Percentiles rank a stretch among this genome's conserved stretches.
These are phyloP conservation scores for Garcia nutans DNA, from an alignment of 345 rosid genomes.

Conservation along the genomic window DNA sequence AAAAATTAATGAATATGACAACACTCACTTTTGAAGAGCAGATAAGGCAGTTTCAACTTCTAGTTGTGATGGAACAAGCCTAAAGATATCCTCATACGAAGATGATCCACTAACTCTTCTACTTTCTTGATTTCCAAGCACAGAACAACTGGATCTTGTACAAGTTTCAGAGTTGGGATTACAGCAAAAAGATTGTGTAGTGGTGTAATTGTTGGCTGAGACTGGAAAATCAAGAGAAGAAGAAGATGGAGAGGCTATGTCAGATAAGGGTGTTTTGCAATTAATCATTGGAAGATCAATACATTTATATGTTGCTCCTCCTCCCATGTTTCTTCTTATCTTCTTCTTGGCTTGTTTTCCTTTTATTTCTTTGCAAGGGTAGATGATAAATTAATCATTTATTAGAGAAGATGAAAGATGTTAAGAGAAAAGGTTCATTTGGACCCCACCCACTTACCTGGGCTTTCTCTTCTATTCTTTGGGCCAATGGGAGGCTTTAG, in stretches of 20 bases:
- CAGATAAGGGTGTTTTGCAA: slow-evolving; percentile 9
- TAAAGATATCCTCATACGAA: slow-evolving; percentile 14
- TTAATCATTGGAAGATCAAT: slow-evolving; percentile 17
- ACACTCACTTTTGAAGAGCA: slow-evolving; percentile 44
- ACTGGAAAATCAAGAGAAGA: slow-evolving; percentile 22
- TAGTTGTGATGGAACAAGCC: slow-evolving; percentile 35
- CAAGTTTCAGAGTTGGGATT: not conserved
- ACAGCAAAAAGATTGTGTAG: slow-evolving; percentile 9
- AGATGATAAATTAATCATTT: too few species aligned
- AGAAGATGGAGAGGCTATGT: slow-evolving; percentile 9
- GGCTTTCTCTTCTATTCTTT: too few species aligned
- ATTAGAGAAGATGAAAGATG: too few species aligned
- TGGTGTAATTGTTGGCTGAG: slow-evolving; percentile 16
- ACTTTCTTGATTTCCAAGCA: slow-evolving; percentile 16
- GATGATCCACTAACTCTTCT: slow-evolving; percentile 16
- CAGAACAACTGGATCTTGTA: slow-evolving; percentile 7
- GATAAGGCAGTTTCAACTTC: slow-evolving; percentile 47
- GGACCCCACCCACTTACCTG: too few species aligned
- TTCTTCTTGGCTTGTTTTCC: too few species aligned
- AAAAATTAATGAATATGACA: not conserved
- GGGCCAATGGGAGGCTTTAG: too few species aligned
- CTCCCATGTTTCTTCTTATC: slow-evolving; percentile 22
- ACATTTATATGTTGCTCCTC: slow-evolving; percentile 27
- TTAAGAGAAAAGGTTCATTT: too few species aligned
- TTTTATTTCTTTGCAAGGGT: too few species aligned